Conservation (phyloP, 2,329 filamentous ascomycete species). For the Elsinoe arachidis region DNA sequence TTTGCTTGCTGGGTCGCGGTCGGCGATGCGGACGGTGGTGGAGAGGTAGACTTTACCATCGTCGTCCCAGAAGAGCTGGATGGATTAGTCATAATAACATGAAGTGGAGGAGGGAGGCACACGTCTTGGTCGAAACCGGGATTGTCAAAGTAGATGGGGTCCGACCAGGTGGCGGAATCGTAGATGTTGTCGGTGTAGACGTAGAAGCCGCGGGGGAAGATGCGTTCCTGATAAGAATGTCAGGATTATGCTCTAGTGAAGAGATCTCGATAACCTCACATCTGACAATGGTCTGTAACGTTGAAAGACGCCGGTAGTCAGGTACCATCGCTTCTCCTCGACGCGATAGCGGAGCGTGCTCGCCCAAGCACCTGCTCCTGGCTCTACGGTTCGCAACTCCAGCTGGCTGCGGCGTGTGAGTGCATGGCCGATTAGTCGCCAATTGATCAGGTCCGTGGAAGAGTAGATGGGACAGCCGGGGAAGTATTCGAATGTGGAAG, state of each 20-base stretch:
- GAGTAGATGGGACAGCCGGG: slow-evolving; percentile 54
- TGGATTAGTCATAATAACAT: neutral
- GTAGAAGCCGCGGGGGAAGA: slow-evolving; percentile 48
- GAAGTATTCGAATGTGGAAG: slow-evolving; percentile 55
- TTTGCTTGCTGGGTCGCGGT: slow-evolving; percentile 30
- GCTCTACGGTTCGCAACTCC: slow-evolving; percentile 44
- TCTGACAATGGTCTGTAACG: slow-evolving; percentile 35
- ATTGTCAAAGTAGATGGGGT: slow-evolving; percentile 47
- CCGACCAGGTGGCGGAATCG: slow-evolving; percentile 43
- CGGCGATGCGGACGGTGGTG: slow-evolving; percentile 21
- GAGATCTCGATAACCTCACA: neutral
- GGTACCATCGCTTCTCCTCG: slow-evolving; percentile 21
- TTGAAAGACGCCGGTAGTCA: slow-evolving; percentile 40
- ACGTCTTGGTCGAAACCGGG: slow-evolving; percentile 48
- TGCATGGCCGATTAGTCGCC: slow-evolving; percentile 46
- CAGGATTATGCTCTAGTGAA: neutral
- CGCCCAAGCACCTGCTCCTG: slow-evolving; percentile 44
- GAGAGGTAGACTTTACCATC: slow-evolving; percentile 44
- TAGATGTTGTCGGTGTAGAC: slow-evolving; percentile 47
- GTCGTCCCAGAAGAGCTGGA: slow-evolving; percentile 42
- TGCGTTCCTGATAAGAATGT: slow-evolving; percentile 29
- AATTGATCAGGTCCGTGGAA: slow-evolving; percentile 45
- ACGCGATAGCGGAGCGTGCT: slow-evolving; percentile 39
- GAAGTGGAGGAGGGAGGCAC: slow-evolving; percentile 20
- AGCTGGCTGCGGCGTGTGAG: slow-evolving; percentile 44